Evolutionary conservation across 768 basidiomycete species (phyloP), one percentile per base, ranked within the genome.

Genomic region (Mycena metata): DNA sequence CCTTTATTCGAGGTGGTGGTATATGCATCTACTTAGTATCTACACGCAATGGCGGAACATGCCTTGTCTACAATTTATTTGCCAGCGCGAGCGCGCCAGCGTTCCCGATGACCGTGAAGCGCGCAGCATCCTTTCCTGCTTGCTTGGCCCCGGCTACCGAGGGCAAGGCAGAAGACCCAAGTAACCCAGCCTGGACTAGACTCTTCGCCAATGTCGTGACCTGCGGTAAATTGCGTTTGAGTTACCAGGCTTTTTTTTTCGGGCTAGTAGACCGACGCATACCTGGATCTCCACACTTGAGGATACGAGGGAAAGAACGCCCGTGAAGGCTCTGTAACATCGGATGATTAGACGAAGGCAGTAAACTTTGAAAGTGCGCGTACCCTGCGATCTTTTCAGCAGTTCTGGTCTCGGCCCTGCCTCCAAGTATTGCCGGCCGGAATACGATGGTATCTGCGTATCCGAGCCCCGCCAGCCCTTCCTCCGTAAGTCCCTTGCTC

Each of bases 401-500:
- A 0, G 82, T 7, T n/a, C 87, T 79, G 2, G 35, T 33, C 2
- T 87, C 82, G 6, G 74, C 35, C 4, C 91, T 82, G 0, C 86
- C 85, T 9, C 76, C 78, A 15, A 94, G 77, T n/a, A 83, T 67
- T 0, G 74, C 87, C 3, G 94, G 92, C n/a, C 91, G 86, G 76
- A 94, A 90, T 54, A 93, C 75, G 67, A 94, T 88, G 1, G 88
- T 88, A 59, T 94, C 92, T 16, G 80, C 74, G 76, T 94, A 95
- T 12, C 91, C 92, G 6, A 94, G 78, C 4, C 78, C 78, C 0
- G 92, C 90, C 23, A 95, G 82, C 0, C 80, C 90, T 51, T 85
- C 80, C 75, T 95, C 94, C 0, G 94, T 95, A 36, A 89, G 78
- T 16, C 91, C 94, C 77, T 94, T 94, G 72, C 87, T 89, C 83